Evolutionary conservation across 805 yeast genomes (phyloP).

Genomic region (Ogataea neopini): DNA sequence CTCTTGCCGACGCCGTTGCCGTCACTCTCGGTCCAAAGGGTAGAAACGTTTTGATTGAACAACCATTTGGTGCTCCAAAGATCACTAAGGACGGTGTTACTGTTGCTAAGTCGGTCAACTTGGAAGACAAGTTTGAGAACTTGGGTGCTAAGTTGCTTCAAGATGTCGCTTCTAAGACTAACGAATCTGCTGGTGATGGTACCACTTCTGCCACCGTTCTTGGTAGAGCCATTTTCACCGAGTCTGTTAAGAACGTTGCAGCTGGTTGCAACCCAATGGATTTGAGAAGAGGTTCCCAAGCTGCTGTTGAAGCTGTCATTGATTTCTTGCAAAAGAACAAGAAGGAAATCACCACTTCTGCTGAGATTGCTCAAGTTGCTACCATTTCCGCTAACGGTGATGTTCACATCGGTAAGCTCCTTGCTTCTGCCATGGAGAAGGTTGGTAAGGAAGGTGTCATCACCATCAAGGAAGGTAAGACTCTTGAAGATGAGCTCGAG

Average conservation of each 20-base stretch:
- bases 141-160: constrained; percentile 94
- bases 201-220: constrained; percentile 96
- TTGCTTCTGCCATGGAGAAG: constrained; percentile 96
- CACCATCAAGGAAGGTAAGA: constrained; percentile 96
- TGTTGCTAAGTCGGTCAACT: constrained; percentile 81
- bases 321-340: constrained; percentile 80
- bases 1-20: constrained; percentile 93
- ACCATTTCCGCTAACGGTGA: constrained; percentile 98
- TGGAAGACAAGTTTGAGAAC: constrained; percentile 91
- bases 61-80: constrained; percentile 94
- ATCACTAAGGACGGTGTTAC: constrained; percentile 99
- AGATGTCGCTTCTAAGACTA: constrained; percentile 96
- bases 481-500: constrained; percentile 93
- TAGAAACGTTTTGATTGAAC: constrained; percentile 94
- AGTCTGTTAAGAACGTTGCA: constrained; percentile 94
- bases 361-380: constrained; percentile 97
- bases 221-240: constrained; percentile 94
- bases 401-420: constrained; percentile 81
- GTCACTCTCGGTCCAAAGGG: constrained; percentile 98
- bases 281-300: constrained; percentile 93
- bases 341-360: constrained; percentile 90
- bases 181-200: constrained; percentile 98
- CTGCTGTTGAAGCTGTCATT: constrained; percentile 93
- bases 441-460: constrained; percentile 99
- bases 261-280: constrained; percentile 99